Percentiles rank a stretch among this genome's conserved stretches.
These are phyloP conservation scores for Fusarium miscanthi DNA, from an alignment of 2,329 filamentous ascomycete species.

Conservation along the genomic window DNA sequence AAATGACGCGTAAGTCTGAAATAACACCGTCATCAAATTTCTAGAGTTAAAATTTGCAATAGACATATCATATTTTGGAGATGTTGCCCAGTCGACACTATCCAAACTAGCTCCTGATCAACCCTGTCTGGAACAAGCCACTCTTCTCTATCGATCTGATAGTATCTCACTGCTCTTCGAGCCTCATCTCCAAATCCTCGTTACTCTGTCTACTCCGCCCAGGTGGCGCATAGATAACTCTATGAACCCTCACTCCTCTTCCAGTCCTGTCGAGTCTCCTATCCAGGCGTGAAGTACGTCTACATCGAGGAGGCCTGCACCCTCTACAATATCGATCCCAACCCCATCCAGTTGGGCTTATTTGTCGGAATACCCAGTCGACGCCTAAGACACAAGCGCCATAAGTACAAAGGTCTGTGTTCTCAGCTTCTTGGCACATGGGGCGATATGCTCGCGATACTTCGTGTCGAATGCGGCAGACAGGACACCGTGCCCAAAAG, in stretches of 20 bases:
- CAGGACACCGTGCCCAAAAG: constrained; percentile 25
- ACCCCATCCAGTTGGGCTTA: constrained; percentile 4
- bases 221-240: neutral
- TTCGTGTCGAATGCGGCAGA: constrained; percentile 15
- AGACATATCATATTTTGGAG: neutral
- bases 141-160: neutral
- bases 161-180: neutral
- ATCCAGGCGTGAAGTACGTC: neutral
- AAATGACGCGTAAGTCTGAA: neutral
- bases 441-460: constrained; percentile 12
- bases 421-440: constrained; percentile 20
- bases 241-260: neutral
- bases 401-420: neutral
- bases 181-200: neutral
- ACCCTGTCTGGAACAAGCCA: neutral
- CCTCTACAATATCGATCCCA: constrained; percentile 12
- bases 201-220: neutral
- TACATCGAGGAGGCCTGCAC: constrained; percentile 3
- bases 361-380: constrained; percentile 1
- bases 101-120: neutral
- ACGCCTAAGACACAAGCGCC: constrained; percentile 7
- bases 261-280: neutral
- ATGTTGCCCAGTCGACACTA: neutral
- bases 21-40: neutral
- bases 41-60: neutral